Conservation (phyloP, 345 rosid species). For the Moricandia arvensis region DNA sequence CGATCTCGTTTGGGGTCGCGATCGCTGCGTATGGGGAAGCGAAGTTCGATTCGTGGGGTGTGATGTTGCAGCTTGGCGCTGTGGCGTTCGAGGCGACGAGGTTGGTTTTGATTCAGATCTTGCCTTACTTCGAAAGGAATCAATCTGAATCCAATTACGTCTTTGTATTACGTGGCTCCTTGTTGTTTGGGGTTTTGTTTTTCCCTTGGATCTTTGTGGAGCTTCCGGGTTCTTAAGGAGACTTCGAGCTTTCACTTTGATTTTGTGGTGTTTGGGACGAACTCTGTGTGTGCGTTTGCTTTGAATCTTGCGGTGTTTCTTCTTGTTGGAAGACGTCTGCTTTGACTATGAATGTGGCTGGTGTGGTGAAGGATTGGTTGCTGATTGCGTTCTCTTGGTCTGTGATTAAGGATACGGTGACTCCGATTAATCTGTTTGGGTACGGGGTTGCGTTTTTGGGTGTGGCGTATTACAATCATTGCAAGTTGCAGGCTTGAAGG, state of each 20-base stretch:
- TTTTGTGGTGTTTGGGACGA: slow-evolving; percentile 83
- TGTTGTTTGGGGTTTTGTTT: slow-evolving; percentile 73
- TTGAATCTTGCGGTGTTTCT: slow-evolving; percentile 92
- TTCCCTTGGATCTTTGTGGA: slow-evolving; percentile 96
- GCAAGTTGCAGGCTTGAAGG: slow-evolving; percentile 92
- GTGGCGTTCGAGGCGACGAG: slow-evolving; percentile 93
- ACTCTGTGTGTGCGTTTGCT: slow-evolving; percentile 86
- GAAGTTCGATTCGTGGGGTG: slow-evolving; percentile 88
- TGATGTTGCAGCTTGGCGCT: slow-evolving; percentile 80
- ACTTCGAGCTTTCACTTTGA: slow-evolving; percentile 87
- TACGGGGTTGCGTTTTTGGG: slow-evolving; percentile 91
- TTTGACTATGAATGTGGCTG: slow-evolving; percentile 96
- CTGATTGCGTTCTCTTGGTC: slow-evolving; percentile 98
- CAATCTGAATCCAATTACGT: slow-evolving; percentile 78
- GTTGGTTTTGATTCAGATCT: slow-evolving; percentile 85
- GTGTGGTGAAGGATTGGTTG: slow-evolving; percentile 95
- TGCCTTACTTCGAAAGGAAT: slow-evolving; percentile 87
- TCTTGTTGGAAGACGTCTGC: slow-evolving; percentile 94
- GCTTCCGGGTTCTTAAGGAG: slow-evolving; percentile 57
- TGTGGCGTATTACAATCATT: slow-evolving; percentile 86
- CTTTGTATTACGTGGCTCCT: slow-evolving; percentile 82
- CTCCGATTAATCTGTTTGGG: slow-evolving; percentile 79
- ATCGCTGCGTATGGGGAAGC: slow-evolving; percentile 96
- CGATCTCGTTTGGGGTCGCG: slow-evolving; percentile 90
- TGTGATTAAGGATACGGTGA: slow-evolving; percentile 91